A percentile compares a stretch with the other conserved stretches of the same genome.
Evolutionary conservation across 2,329 filamentous ascomycete genomes (phyloP).

Genomic region (Botrytis sinoallii): DNA sequence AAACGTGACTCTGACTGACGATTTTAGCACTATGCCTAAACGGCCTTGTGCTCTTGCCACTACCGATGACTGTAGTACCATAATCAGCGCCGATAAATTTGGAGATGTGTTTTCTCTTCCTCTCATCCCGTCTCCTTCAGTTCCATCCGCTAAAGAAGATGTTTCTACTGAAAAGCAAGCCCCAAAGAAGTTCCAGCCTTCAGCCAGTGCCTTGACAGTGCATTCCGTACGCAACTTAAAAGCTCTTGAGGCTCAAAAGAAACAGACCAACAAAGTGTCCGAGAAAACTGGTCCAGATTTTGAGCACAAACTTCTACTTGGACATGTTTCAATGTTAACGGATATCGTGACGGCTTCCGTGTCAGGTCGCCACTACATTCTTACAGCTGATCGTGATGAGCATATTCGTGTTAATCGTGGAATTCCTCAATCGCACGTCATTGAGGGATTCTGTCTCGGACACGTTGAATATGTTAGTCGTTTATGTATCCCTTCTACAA

Average conservation of each 20-base stretch:
- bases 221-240: slow-evolving; percentile 62
- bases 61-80: slow-evolving; percentile 64
- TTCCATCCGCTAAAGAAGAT: slow-evolving; percentile 23
- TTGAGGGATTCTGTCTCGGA: slow-evolving; percentile 85
- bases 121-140: slow-evolving; percentile 47
- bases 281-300: slow-evolving; percentile 50
- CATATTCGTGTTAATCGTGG: slow-evolving; percentile 88
- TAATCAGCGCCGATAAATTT: slow-evolving; percentile 90
- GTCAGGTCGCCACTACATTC: slow-evolving; percentile 52
- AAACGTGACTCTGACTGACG: slow-evolving; percentile 16
- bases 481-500: slow-evolving; percentile 60
- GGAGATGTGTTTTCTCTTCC: slow-evolving; percentile 92
- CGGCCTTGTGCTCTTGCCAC: slow-evolving; percentile 75
- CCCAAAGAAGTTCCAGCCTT: slow-evolving; percentile 43
- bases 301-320: slow-evolving; percentile 75
- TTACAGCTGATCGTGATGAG: slow-evolving; percentile 69
- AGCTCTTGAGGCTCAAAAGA: slow-evolving; percentile 58
- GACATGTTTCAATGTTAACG: slow-evolving; percentile 94
- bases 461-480: slow-evolving; percentile 82
- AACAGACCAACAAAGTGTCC: slow-evolving; percentile 40
- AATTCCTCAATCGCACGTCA: slow-evolving; percentile 78
- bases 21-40: slow-evolving; percentile 72
- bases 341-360: slow-evolving; percentile 62
- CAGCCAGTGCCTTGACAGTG: slow-evolving; percentile 58
- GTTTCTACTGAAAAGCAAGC: slow-evolving; percentile 23